Percentiles rank a stretch among this genome's conserved stretches.
Evolutionary conservation across 176 grass and related monocot genomes (phyloP).

Genomic region (Miscanthus lutarioriparius): DNA sequence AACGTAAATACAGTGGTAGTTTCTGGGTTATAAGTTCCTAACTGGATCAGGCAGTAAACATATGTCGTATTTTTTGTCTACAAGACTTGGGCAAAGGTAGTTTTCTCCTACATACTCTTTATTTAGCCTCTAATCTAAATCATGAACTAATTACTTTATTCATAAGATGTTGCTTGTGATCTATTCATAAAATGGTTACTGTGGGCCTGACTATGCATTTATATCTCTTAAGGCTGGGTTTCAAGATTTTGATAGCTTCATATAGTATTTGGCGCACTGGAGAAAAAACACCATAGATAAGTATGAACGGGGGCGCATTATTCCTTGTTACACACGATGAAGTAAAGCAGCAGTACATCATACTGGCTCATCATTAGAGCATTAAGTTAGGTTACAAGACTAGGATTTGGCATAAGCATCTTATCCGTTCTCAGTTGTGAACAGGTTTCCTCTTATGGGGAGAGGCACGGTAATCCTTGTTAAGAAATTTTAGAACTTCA

Average conservation of each 20-base stretch:
- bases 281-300: neutral
- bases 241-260: neutral
- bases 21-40: neutral
- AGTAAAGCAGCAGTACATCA: neutral
- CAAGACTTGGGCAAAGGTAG: constrained; percentile 8
- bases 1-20: neutral
- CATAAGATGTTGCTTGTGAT: constrained; percentile 1
- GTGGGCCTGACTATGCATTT: neutral
- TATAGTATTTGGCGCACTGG: neutral
- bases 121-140: neutral
- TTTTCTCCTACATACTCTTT: neutral
- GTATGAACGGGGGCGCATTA: neutral
- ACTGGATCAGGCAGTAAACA: neutral
- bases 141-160: neutral
- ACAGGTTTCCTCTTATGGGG: constrained; percentile 35
- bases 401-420: neutral
- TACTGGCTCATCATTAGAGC: constrained; percentile 2
- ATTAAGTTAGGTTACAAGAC: constrained; percentile 13
- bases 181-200: constrained; percentile 6
- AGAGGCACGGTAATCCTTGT: constrained; percentile 41
- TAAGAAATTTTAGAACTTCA: constrained; percentile 46
- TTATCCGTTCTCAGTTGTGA: constrained; percentile 37
- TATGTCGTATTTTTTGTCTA: neutral
- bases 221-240: neutral
- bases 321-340: constrained; percentile 20